phyloP scores from a whole-genome alignment of 805 yeast species.

The Pichia eremophila region DNA sequence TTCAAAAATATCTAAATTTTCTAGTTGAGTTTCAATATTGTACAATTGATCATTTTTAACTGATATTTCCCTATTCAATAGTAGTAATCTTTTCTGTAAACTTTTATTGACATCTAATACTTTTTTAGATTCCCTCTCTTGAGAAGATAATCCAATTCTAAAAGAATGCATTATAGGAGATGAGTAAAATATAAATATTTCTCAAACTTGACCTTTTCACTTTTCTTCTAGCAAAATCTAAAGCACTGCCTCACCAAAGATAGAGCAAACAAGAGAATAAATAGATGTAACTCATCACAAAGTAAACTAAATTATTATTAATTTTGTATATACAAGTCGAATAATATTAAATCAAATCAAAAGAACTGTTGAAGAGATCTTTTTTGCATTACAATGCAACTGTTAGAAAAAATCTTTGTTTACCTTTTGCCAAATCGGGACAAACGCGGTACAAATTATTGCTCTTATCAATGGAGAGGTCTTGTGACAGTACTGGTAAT shows the following conservation, averaged over 20 bases:
- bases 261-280: no score
- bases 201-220: no score
- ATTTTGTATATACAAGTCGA: no score
- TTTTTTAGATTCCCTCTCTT: neutral
- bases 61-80: conserved; percentile 12
- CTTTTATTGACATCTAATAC: conserved; percentile 6
- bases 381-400: no score
- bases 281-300: no score
- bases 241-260: no score
- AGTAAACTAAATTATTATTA: no score
- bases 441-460: neutral
- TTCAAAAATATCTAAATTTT: conserved; percentile 21
- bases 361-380: no score
- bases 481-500: no score
- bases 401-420: neutral
- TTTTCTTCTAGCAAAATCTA: no score
- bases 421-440: neutral
- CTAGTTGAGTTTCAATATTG: conserved; percentile 16
- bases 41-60: conserved; percentile 16
- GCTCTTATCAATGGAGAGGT: neutral
- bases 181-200: no score
- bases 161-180: neutral
- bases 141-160: neutral
- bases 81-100: conserved; percentile 12
- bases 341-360: no score